Conservation (phyloP, 129 eudicot genomes). For the Saussurea involucrata region DNA sequence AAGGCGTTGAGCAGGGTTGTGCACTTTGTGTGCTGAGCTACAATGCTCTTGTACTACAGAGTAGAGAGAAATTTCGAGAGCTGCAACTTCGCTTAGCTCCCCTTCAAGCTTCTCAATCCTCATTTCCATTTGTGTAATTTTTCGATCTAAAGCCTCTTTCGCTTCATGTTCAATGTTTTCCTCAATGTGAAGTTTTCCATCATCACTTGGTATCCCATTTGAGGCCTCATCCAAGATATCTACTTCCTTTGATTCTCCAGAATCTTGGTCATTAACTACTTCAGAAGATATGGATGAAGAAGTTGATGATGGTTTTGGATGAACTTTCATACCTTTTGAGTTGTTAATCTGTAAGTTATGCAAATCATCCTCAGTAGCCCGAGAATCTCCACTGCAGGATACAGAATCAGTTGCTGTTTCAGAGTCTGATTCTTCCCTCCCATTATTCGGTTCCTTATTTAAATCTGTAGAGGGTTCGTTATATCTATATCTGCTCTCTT, state of each 20-base stretch:
- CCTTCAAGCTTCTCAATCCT: conserved; percentile 77
- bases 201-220: conserved; percentile 44
- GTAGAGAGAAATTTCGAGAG: conserved; percentile 76
- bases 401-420: conserved; percentile 54
- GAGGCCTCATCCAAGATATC: conserved; percentile 45
- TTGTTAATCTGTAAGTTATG: conserved; percentile 25
- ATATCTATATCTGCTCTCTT: conserved; percentile 22
- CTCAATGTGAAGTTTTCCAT: conserved; percentile 38
- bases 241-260: conserved; percentile 40
- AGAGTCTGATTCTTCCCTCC: conserved; percentile 53
- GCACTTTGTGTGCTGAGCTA: conserved; percentile 69
- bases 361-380: conserved; percentile 43
- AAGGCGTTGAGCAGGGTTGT: conserved; percentile 84
- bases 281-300: conserved; percentile 55
- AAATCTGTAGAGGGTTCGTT: conserved; percentile 37
- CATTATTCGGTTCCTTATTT: conserved; percentile 28
- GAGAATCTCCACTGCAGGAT: conserved; percentile 52
- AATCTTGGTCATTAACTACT: conserved; percentile 35
- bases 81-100: conserved; percentile 91
- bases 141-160: conserved; percentile 37
- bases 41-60: conserved; percentile 84
- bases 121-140: conserved; percentile 62
- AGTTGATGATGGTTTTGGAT: conserved; percentile 49
- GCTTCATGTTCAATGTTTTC: conserved; percentile 38
- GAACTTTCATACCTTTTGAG: conserved; percentile 39